phyloP scores from a whole-genome alignment of 192 early-diverging fungal species.

The Chytriomyces sp. region DNA sequence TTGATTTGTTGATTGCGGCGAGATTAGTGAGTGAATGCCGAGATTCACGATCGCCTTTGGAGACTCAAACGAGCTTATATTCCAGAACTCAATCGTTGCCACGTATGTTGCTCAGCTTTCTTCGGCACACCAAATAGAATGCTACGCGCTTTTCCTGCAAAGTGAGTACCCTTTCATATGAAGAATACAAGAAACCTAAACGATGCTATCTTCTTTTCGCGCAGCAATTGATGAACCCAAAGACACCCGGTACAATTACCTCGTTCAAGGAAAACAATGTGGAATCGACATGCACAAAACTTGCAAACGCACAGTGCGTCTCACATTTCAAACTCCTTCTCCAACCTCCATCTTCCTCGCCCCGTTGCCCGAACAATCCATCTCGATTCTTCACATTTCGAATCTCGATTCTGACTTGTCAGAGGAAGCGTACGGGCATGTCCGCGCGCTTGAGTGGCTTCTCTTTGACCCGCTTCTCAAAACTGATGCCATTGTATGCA shows the following conservation, averaged over 20 bases:
- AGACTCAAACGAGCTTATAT: not conserved
- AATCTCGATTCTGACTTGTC: constrained; percentile 31
- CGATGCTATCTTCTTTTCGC: not conserved
- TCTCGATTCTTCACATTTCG: not conserved
- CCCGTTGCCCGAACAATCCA: not conserved
- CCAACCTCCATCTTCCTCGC: constrained; percentile 3
- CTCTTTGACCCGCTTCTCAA: constrained; percentile 51
- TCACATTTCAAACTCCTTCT: constrained; percentile 15
- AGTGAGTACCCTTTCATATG: not conserved
- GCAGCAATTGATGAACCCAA: constrained; percentile 35
- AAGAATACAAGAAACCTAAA: not conserved
- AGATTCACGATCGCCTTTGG: not conserved
- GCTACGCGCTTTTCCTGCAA: constrained; percentile 58
- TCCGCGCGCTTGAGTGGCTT: constrained; percentile 68
- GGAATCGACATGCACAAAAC: constrained; percentile 53
- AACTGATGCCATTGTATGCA: constrained; percentile 49
- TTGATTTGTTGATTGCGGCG: constrained; percentile 49
- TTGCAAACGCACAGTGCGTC: constrained; percentile 46
- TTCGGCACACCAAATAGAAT: constrained; percentile 46
- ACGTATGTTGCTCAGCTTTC: constrained; percentile 60
- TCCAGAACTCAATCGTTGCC: constrained; percentile 54
- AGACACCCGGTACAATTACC: constrained; percentile 46
- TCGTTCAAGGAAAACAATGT: constrained; percentile 46
- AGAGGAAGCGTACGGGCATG: constrained; percentile 33
- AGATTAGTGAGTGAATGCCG: constrained; percentile 21